phyloP scores from a whole-genome alignment of 1,284 basidiomycete genomes.

The Ganoderma meredithae region DNA sequence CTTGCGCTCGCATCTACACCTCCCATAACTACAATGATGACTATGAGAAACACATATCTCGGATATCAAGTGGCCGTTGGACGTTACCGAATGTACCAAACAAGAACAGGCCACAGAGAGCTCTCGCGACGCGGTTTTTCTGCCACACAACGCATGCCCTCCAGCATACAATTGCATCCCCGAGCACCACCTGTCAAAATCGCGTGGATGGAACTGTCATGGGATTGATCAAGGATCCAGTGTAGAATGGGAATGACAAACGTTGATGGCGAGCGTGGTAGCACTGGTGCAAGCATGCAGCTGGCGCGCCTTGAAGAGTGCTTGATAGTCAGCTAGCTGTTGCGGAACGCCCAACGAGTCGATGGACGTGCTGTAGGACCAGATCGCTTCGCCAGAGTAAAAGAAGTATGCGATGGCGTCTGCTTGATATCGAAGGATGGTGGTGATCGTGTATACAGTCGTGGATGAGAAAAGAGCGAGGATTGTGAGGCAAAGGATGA shows the following conservation, averaged over 20 bases:
- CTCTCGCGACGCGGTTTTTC: neutral
- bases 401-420: neutral
- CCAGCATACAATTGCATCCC: slow-evolving; percentile 4
- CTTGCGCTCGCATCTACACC: neutral
- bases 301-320: neutral
- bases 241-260: neutral
- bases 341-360: neutral
- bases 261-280: neutral
- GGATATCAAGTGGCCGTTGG: no score
- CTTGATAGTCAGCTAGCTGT: neutral
- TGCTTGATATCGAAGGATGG: neutral
- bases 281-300: neutral
- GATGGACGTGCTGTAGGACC: neutral
- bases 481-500: neutral
- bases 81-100: neutral
- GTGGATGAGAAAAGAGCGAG: neutral
- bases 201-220: neutral
- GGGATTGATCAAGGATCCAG: no score
- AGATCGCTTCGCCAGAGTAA: neutral
- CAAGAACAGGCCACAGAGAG: neutral
- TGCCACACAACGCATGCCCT: neutral
- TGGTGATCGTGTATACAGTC: neutral
- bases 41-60: neutral
- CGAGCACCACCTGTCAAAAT: neutral
- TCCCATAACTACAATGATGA: neutral